phyloP scores from a whole-genome alignment of 208 protist genomes.

The Blechomonas ayalai region DNA sequence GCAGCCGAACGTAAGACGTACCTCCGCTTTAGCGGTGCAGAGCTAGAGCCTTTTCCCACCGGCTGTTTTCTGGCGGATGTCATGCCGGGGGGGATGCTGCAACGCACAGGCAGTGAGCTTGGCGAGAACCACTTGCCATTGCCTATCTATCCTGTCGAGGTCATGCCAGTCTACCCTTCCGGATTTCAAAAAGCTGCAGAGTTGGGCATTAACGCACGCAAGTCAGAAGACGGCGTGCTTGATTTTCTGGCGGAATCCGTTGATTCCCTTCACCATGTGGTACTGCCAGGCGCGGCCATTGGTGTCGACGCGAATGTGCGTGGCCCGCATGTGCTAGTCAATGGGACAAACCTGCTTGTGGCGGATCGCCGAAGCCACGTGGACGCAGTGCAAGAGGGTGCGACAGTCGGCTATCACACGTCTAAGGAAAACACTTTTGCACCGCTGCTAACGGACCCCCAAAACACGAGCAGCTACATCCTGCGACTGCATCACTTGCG shows the following conservation, averaged over 20 bases:
- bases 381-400: slow-evolving; percentile 9
- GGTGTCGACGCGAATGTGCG: no score
- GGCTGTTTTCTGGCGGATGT: slow-evolving; percentile 42
- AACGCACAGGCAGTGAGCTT: slow-evolving; percentile 27
- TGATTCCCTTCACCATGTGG: slow-evolving; percentile 39
- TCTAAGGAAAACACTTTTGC: slow-evolving; percentile 61
- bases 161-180: slow-evolving; percentile 62
- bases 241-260: slow-evolving; percentile 51
- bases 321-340: slow-evolving; percentile 64
- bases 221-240: slow-evolving; percentile 6
- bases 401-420: slow-evolving; percentile 46
- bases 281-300: slow-evolving; percentile 43
- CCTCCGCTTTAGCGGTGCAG: slow-evolving; percentile 49
- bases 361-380: slow-evolving; percentile 30
- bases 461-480: slow-evolving; percentile 71
- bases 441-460: slow-evolving; percentile 33
- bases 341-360: slow-evolving; percentile 53
- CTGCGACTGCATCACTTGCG: slow-evolving; percentile 21
- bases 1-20: slow-evolving; percentile 34
- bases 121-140: slow-evolving; percentile 11
- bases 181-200: slow-evolving; percentile 25
- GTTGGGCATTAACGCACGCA: slow-evolving; percentile 6
- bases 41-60: slow-evolving; percentile 24
- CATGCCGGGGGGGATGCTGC: slow-evolving; percentile 26
- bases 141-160: slow-evolving; percentile 65